Conservation (phyloP, 192 early-diverging fungal species). For the Diversispora eburnea region DNA sequence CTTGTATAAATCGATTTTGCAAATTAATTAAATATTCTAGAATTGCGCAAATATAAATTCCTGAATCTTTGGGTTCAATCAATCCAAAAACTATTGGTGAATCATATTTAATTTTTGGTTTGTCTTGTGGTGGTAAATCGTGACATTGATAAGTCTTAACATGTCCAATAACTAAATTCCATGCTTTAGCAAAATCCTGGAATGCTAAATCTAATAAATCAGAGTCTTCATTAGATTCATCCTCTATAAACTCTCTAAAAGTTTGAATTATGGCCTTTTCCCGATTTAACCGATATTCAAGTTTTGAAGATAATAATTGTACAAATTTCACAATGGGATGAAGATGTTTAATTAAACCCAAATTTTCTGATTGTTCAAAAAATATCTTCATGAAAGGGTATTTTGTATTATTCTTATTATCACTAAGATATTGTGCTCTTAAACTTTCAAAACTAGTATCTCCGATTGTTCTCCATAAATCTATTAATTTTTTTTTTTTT, state of each 20-base stretch:
- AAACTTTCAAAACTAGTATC: constrained; percentile 2
- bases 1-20: constrained; percentile 22
- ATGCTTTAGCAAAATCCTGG: constrained; percentile 20
- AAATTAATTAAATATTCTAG: constrained; percentile 22
- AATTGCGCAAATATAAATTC: constrained; percentile 15
- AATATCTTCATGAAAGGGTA: constrained; percentile 27
- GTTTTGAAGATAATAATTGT: neutral
- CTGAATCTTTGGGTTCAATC: neutral
- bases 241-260: constrained; percentile 15
- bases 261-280: neutral
- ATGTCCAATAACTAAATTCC: constrained; percentile 11
- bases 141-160: constrained; percentile 28
- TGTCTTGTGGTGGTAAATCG: constrained; percentile 7
- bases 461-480: constrained; percentile 17
- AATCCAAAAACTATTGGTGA: constrained; percentile 10
- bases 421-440: neutral
- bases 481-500: too few species aligned
- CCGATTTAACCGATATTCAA: constrained; percentile 16
- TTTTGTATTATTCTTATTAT: neutral
- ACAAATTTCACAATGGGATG: constrained; percentile 21
- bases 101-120: neutral
- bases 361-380: constrained; percentile 21
- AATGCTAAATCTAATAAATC: neutral
- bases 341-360: constrained; percentile 9
- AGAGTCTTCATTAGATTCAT: neutral